These are phyloP conservation scores for Trametes versicolor DNA, from an alignment of 1,284 basidiomycete genomes.

Conservation along the genomic window DNA sequence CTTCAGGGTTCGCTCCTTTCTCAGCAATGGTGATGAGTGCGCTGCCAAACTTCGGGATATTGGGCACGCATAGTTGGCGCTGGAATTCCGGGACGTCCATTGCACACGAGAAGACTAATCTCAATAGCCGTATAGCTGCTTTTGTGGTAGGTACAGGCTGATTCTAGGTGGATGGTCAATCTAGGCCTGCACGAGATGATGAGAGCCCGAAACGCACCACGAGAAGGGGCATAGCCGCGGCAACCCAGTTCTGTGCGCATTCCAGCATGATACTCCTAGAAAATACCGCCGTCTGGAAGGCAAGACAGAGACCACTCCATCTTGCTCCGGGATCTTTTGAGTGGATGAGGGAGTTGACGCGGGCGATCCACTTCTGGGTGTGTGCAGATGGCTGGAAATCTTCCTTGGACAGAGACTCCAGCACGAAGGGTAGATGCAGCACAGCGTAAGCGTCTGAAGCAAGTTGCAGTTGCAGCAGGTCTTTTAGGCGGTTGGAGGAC, in stretches of 20 bases:
- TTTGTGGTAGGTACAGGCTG: slow-evolving; percentile 68
- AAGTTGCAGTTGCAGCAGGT: slow-evolving; percentile 75
- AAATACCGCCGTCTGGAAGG: slow-evolving; percentile 66
- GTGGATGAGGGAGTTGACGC: slow-evolving; percentile 75
- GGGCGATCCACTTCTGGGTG: slow-evolving; percentile 74
- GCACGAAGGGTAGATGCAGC: slow-evolving; percentile 63
- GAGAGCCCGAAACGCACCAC: slow-evolving; percentile 42
- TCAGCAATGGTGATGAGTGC: slow-evolving; percentile 66
- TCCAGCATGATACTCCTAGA: slow-evolving; percentile 72
- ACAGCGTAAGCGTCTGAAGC: slow-evolving; percentile 71
- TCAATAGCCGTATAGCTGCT: slow-evolving; percentile 67
- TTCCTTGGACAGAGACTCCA: slow-evolving; percentile 60
- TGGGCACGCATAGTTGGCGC: slow-evolving; percentile 75
- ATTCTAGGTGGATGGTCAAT: slow-evolving; percentile 59
- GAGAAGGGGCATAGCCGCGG: slow-evolving; percentile 67
- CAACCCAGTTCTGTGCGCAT: slow-evolving; percentile 75
- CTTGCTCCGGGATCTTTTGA: slow-evolving; percentile 76
- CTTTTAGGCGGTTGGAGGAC: slow-evolving; percentile 61
- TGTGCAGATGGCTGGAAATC: slow-evolving; percentile 68
- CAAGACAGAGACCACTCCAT: slow-evolving; percentile 81
- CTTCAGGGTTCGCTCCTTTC: slow-evolving; percentile 56
- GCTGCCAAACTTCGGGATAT: slow-evolving; percentile 73
- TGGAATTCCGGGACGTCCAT: slow-evolving; percentile 76
- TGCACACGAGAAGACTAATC: slow-evolving; percentile 65
- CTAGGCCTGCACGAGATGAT: too few species aligned